Evolutionary conservation across 495 filamentous ascomycete species (phyloP).

Genomic region (Penicillium coffeae): DNA sequence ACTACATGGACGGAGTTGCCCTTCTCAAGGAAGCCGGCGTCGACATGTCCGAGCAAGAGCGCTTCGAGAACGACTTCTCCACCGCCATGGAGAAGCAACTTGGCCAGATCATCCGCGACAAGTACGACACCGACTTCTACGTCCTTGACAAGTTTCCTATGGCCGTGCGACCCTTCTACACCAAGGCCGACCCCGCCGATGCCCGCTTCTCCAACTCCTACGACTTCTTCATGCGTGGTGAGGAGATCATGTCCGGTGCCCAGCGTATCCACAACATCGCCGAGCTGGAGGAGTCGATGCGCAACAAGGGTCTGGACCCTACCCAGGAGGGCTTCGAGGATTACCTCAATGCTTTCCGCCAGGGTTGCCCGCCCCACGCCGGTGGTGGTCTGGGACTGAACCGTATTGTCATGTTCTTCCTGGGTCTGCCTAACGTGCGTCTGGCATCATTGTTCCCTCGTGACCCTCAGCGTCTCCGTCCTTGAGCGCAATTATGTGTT

Average conservation of each 20-base stretch:
- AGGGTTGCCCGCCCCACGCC: conserved; percentile 76
- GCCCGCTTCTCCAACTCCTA: conserved; percentile 74
- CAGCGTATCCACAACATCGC: conserved; percentile 77
- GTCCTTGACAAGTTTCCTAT: conserved; percentile 90
- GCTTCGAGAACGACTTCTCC: conserved; percentile 61
- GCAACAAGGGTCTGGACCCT: conserved; percentile 69
- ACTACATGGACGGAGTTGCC: conserved; percentile 79
- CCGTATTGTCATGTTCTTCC: conserved; percentile 82
- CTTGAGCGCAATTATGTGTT: conserved; percentile 41
- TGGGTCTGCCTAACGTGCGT: conserved; percentile 78
- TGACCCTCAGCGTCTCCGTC: conserved; percentile 77
- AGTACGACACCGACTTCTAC: conserved; percentile 89
- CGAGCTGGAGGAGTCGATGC: conserved; percentile 65
- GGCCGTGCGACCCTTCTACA: conserved; percentile 82
- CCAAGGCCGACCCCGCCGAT: conserved; percentile 69
- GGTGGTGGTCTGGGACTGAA: conserved; percentile 87
- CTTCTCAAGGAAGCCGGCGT: conserved; percentile 78
- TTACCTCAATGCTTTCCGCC: conserved; percentile 77
- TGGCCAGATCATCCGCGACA: conserved; percentile 77
- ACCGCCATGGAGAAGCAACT: conserved; percentile 87
- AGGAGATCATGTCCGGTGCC: conserved; percentile 84
- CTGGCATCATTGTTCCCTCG: conserved; percentile 75
- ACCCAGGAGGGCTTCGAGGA: conserved; percentile 71
- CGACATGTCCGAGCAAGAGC: conserved; percentile 70
- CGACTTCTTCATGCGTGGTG: conserved; percentile 92